Evolutionary conservation across 768 basidiomycete genomes (phyloP).

Genomic region (Amanita molliuscula): DNA sequence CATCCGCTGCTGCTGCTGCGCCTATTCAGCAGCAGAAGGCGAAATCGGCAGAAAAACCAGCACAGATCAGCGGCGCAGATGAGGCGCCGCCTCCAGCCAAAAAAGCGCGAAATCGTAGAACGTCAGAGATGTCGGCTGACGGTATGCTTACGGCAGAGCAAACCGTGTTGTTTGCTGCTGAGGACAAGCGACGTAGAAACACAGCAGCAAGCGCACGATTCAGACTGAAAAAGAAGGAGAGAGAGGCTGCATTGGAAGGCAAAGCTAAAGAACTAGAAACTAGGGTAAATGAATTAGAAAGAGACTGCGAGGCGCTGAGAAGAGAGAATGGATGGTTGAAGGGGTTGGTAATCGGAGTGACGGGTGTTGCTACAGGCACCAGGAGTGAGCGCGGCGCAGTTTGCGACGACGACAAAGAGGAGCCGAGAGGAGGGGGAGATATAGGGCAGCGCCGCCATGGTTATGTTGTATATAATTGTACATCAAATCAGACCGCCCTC

Average conservation of each 20-base stretch:
- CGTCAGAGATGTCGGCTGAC: constrained; percentile 24
- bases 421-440: constrained; percentile 20
- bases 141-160: constrained; percentile 10
- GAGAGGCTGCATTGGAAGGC: constrained; percentile 81
- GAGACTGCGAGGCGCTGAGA: constrained; percentile 81
- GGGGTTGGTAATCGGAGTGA: constrained; percentile 81
- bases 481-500: background rate
- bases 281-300: constrained; percentile 73
- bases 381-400: constrained; percentile 11
- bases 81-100: constrained; percentile 33
- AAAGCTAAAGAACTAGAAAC: constrained; percentile 78
- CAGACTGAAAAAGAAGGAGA: constrained; percentile 92
- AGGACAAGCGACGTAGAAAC: constrained; percentile 91
- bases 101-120: constrained; percentile 46
- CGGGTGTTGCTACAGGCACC: constrained; percentile 51
- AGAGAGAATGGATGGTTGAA: constrained; percentile 92
- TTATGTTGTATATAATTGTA: background rate
- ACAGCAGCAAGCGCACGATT: constrained; percentile 91
- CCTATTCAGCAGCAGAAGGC: background rate
- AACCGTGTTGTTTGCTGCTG: constrained; percentile 40
- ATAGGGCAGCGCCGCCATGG: background rate
- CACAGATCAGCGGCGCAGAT: constrained; percentile 9
- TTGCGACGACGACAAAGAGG: constrained; percentile 14
- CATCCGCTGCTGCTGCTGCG: constrained; percentile 13
- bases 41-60: background rate